A percentile compares a stretch with the other conserved stretches of the same genome.
These are phyloP conservation scores for Scorias spongiosa DNA, from an alignment of 2,329 filamentous ascomycete genomes.

Conservation along the genomic window DNA sequence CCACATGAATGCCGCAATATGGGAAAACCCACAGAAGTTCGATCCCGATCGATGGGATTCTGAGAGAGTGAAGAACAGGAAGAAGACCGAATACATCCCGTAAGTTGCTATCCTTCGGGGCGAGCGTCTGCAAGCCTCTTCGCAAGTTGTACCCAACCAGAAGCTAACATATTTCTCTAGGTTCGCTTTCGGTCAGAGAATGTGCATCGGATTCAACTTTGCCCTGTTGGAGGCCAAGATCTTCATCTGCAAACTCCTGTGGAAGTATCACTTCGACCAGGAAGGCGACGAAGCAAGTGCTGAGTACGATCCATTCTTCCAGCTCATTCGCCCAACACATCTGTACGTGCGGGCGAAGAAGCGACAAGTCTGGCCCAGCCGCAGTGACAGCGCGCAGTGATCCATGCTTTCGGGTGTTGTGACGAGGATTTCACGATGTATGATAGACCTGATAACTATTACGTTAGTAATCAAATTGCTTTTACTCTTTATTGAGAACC, in stretches of 20 bases:
- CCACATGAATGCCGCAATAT: slow-evolving; percentile 38
- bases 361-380: slow-evolving; percentile 33
- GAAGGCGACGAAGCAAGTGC: slow-evolving; percentile 33
- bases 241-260: slow-evolving; percentile 42
- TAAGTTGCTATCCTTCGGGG: not conserved
- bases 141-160: no score
- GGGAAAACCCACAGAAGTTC: slow-evolving; percentile 44
- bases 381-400: not conserved
- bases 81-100: slow-evolving; percentile 39
- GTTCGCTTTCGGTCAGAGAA: slow-evolving; percentile 41
- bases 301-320: slow-evolving; percentile 46
- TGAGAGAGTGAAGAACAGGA: slow-evolving; percentile 36
- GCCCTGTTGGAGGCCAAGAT: slow-evolving; percentile 47
- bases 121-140: no score
- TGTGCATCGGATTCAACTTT: slow-evolving; percentile 52
- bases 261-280: slow-evolving; percentile 40
- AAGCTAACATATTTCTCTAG: not conserved
- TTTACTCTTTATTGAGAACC: no score
- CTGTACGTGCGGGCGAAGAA: slow-evolving; percentile 37
- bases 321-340: slow-evolving; percentile 41
- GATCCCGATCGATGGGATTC: slow-evolving; percentile 46
- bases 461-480: no score
- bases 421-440: no score
- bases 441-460: no score
- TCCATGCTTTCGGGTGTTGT: no score